Conservation (phyloP, 805 yeast species). For the Jamesozyma lodderae region DNA sequence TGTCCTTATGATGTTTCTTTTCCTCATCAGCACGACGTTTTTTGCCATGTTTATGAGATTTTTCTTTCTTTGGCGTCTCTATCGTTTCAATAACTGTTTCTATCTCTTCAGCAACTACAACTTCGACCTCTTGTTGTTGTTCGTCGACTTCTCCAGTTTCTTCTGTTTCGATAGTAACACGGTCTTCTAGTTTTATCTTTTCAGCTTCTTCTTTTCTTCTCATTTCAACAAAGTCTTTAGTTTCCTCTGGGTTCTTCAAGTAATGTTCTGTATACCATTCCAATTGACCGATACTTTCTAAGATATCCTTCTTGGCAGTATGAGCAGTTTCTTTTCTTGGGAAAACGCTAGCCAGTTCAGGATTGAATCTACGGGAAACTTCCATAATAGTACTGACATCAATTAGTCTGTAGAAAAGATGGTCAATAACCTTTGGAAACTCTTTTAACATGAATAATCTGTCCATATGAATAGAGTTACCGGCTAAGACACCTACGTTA, state of each 20-base stretch:
- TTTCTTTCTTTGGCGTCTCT: too few species aligned
- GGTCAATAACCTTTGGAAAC: slow-evolving; percentile 63
- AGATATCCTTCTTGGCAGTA: slow-evolving; percentile 81
- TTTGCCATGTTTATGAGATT: too few species aligned
- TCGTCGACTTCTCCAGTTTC: not conserved
- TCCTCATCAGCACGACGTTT: too few species aligned
- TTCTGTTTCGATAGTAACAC: not conserved
- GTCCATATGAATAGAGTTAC: slow-evolving; percentile 90
- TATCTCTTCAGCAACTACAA: not conserved
- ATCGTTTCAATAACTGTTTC: not conserved
- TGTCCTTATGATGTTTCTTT: too few species aligned
- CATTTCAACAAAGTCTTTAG: slow-evolving; percentile 9
- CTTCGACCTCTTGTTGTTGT: not conserved
- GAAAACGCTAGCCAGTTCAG: slow-evolving; percentile 40
- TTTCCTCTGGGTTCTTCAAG: slow-evolving; percentile 28
- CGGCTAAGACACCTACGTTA: slow-evolving; percentile 68
- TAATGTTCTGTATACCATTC: slow-evolving; percentile 68
- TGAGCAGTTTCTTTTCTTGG: slow-evolving; percentile 68
- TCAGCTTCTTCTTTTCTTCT: slow-evolving; percentile 1
- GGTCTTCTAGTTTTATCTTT: not conserved
- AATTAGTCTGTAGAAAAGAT: slow-evolving; percentile 64
- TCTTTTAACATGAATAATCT: slow-evolving; percentile 73
- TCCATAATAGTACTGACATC: slow-evolving; percentile 89
- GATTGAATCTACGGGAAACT: slow-evolving; percentile 69
- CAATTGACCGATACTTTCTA: slow-evolving; percentile 81